phyloP scores from a whole-genome alignment of 257 asterid genomes.

The Penstemon newberryi region DNA sequence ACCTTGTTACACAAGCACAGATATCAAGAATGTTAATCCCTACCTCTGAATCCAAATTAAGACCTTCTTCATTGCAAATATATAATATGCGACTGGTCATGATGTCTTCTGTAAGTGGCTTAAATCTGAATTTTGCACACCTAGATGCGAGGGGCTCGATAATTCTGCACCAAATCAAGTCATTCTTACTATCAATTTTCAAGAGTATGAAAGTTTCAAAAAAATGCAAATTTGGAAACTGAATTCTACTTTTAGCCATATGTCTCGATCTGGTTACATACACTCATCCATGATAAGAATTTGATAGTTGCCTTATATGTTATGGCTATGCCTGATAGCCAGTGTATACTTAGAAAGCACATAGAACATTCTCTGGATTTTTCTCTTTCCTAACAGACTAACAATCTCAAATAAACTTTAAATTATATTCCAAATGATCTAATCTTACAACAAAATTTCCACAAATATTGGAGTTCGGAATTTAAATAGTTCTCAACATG shows the following conservation, averaged over 20 bases:
- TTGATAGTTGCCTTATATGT: neutral
- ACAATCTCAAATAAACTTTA: neutral
- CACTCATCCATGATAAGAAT: conserved; percentile 11
- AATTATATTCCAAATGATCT: neutral
- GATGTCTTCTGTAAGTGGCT: conserved; percentile 88
- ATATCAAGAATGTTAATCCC: conserved; percentile 26
- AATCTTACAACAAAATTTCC: neutral
- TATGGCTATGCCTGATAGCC: neutral
- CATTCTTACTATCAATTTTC: conserved; percentile 8
- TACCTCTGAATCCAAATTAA: conserved; percentile 88
- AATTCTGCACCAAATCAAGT: conserved; percentile 48
- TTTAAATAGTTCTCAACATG: neutral
- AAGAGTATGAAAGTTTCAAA: too few relatives aligned
- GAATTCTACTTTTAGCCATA: conserved; percentile 4
- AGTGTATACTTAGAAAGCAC: neutral
- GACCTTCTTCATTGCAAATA: conserved; percentile 88
- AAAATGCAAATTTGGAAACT: conserved; percentile 7
- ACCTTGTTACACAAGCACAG: conserved; percentile 17
- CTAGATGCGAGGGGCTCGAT: conserved; percentile 98
- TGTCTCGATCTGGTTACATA: neutral
- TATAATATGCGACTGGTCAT: conserved; percentile 74
- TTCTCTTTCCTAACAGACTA: neutral
- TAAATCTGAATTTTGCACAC: conserved; percentile 97
- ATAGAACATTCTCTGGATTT: neutral
- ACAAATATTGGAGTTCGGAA: neutral